Conservation (phyloP, 495 filamentous ascomycete species). For the Aspergillus incahuasiensis region DNA sequence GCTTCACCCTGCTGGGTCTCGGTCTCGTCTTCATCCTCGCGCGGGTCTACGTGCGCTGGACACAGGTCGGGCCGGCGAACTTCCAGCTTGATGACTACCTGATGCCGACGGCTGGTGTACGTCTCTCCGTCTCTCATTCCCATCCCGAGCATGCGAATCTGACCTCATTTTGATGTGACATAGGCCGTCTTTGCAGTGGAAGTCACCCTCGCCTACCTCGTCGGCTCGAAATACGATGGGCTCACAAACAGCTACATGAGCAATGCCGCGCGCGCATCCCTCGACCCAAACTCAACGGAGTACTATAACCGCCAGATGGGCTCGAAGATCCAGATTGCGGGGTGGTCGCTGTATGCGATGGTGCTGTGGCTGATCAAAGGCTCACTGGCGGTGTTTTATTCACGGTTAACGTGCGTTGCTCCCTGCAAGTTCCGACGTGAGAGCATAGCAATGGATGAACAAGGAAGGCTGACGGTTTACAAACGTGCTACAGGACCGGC, state of each 20-base stretch:
- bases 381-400: slow-evolving; percentile 55
- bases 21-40: slow-evolving; percentile 40
- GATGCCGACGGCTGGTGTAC: slow-evolving; percentile 50
- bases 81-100: slow-evolving; percentile 54
- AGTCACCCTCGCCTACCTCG: slow-evolving; percentile 32
- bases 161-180: neutral
- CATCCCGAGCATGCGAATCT: too few species aligned
- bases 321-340: slow-evolving; percentile 53
- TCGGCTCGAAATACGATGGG: slow-evolving; percentile 34
- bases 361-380: slow-evolving; percentile 56
- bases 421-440: too few species aligned
- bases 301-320: slow-evolving; percentile 43
- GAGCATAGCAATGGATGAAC: too few species aligned
- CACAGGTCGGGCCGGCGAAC: slow-evolving; percentile 37
- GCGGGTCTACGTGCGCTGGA: slow-evolving; percentile 43
- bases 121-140: slow-evolving; percentile 5
- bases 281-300: slow-evolving; percentile 39
- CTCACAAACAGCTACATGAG: slow-evolving; percentile 52
- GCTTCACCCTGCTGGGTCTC: slow-evolving; percentile 44
- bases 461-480: too few species aligned
- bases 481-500: slow-evolving; percentile 33
- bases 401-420: slow-evolving; percentile 56
- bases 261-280: slow-evolving; percentile 30
- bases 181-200: slow-evolving; percentile 31
- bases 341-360: slow-evolving; percentile 54